These are phyloP conservation scores for Claviceps sp. DNA, from an alignment of 2,329 filamentous ascomycete species.

Conservation along the genomic window DNA sequence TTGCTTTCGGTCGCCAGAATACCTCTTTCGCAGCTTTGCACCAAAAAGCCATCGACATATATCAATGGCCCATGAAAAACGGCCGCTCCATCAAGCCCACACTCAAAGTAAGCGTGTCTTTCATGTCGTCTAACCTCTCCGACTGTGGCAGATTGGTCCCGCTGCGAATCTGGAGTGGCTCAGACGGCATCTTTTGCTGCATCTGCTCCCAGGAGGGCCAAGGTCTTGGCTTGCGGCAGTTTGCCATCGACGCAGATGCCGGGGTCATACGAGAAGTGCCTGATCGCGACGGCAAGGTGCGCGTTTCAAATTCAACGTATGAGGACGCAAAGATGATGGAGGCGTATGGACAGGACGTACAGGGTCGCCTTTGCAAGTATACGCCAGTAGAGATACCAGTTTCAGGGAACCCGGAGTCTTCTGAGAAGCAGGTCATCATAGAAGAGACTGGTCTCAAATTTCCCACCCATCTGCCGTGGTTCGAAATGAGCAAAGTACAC, in stretches of 20 bases:
- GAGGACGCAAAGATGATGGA: slow-evolving; percentile 17
- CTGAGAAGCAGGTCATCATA: slow-evolving; percentile 5
- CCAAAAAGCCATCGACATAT: slow-evolving; percentile 50
- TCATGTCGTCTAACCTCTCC: slow-evolving; percentile 16
- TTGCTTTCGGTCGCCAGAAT: slow-evolving; percentile 55
- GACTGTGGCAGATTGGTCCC: slow-evolving; percentile 13
- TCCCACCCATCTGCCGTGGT: slow-evolving; percentile 37
- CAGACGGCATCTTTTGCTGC: slow-evolving; percentile 16
- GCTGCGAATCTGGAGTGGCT: slow-evolving; percentile 20
- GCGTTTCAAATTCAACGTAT: slow-evolving; percentile 19
- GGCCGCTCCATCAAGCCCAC: slow-evolving; percentile 33
- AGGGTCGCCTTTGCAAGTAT: slow-evolving; percentile 31
- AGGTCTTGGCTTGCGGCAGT: slow-evolving; percentile 11
- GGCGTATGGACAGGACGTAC: slow-evolving; percentile 31
- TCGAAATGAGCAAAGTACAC: slow-evolving; percentile 30
- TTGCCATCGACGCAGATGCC: slow-evolving; percentile 9
- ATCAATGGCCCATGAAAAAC: slow-evolving; percentile 52
- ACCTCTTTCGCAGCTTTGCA: slow-evolving; percentile 61
- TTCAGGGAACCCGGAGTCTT: background rate
- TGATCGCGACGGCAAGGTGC: slow-evolving; percentile 8
- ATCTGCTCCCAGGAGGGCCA: slow-evolving; percentile 18
- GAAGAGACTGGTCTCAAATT: slow-evolving; percentile 27
- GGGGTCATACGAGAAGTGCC: slow-evolving; percentile 7
- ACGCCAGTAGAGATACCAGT: slow-evolving; percentile 14
- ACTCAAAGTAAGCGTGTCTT: slow-evolving; percentile 25